Evolutionary conservation across 768 basidiomycete species (phyloP).

Genomic region (Mycena indigotica): DNA sequence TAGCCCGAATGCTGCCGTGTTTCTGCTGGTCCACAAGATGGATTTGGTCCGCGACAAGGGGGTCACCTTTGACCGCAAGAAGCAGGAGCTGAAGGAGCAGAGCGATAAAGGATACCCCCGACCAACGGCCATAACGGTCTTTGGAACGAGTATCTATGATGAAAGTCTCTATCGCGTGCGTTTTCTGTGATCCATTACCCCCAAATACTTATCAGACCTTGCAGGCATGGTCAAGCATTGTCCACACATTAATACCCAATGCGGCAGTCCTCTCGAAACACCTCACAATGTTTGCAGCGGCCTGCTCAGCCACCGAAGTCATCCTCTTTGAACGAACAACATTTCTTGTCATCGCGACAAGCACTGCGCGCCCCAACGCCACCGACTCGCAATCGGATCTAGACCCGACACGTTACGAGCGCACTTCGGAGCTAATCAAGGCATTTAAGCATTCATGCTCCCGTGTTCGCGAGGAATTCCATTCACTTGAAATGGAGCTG

Average conservation of each 20-base stretch:
- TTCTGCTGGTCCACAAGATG: slow-evolving; percentile 97
- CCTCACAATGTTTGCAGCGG: slow-evolving; percentile 80
- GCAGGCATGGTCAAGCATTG: slow-evolving; percentile 97
- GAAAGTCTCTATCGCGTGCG: slow-evolving; percentile 92
- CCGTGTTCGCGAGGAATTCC: slow-evolving; percentile 82
- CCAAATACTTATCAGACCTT: slow-evolving; percentile 3
- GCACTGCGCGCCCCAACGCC: slow-evolving; percentile 46
- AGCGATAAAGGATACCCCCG: slow-evolving; percentile 48
- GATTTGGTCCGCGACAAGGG: slow-evolving; percentile 76
- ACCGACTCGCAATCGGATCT: slow-evolving; percentile 41
- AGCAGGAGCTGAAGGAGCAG: slow-evolving; percentile 68
- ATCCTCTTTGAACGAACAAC: slow-evolving; percentile 97
- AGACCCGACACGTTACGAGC: slow-evolving; percentile 76
- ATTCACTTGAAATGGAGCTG: slow-evolving; percentile 84
- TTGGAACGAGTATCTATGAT: slow-evolving; percentile 96
- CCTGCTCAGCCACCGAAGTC: slow-evolving; percentile 90
- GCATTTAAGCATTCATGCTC: slow-evolving; percentile 92
- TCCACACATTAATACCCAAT: slow-evolving; percentile 95
- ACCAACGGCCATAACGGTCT: slow-evolving; percentile 59
- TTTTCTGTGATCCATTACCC: slow-evolving; percentile 4
- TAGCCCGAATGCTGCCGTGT: slow-evolving; percentile 83
- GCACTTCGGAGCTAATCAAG: slow-evolving; percentile 92
- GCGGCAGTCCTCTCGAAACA: slow-evolving; percentile 87
- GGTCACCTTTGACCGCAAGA: slow-evolving; percentile 68
- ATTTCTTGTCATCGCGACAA: slow-evolving; percentile 95